Base-by-base conservation (phyloP, 768 basidiomycete genomes). In the Clavaria fumosa region DNA sequence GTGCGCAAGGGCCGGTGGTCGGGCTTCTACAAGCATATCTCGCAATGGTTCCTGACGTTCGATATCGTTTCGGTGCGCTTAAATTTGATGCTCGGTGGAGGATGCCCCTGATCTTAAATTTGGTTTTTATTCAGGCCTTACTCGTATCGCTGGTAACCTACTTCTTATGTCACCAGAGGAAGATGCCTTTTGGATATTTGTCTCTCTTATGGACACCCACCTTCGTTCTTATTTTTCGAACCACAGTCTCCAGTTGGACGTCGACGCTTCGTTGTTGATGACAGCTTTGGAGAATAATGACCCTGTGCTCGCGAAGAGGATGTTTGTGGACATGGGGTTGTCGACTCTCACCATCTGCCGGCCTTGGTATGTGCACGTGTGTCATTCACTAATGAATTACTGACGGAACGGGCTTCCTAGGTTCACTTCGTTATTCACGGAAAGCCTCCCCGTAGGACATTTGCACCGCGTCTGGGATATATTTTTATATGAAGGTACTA, bases 181-280 rank as follows among this genome's bases (percentile, higher is more conserved):
- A 51, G 85, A 89, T 45, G 84, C 81, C 0, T 89, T 89, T 53
- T 89, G 84, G 84, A 86, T 81, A 14, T 86, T 88, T 50, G 67
- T 82, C 1, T 83, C 82, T 2, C 58, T 88, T 45, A 89, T 89
- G 84, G 82, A 88, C 46, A 68, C 70, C 1, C 75, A 85, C 45
- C 60, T 86, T n/a, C 76, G 84, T 1, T 62, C 75, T 0, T 85
- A 85, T 53, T 89, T 84, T 50, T 70, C 77, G 24, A 49, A 64
- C 3, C 66, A 57, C 35, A 58, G 64, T 2, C 61, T 64, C 2
- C 80, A 83, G 51, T 58, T 84, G 39, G 83, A 85, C 45, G 75
- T 88, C 5, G 85, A 88, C 42, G 69, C 80, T 0, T 62, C 70
- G 2, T 53, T 89, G 31, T 83, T 86, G 46, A 65, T 64, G 39